phyloP scores from a whole-genome alignment of 2,329 filamentous ascomycete species.

The Fusarium cicatricum region DNA sequence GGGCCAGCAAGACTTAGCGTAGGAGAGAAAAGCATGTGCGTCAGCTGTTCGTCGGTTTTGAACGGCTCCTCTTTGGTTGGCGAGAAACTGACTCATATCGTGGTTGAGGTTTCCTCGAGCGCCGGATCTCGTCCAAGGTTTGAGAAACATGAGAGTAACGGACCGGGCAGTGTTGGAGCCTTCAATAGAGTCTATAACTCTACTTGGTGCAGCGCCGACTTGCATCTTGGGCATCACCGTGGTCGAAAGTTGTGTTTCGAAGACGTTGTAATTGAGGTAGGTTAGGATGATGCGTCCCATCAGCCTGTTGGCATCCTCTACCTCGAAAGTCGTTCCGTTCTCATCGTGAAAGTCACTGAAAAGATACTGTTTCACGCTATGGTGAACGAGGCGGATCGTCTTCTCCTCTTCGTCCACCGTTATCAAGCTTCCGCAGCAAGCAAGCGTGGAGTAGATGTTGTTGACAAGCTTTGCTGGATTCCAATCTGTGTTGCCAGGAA shows the following conservation, averaged over 20 bases:
- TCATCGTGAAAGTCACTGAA: slow-evolving; percentile 12
- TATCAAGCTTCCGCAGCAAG: slow-evolving; percentile 47
- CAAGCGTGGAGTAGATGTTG: slow-evolving; percentile 37
- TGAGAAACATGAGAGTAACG: too few species aligned
- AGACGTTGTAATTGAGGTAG: slow-evolving; percentile 9
- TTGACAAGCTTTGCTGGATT: slow-evolving; percentile 29
- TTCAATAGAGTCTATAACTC: not conserved
- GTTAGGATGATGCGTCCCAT: slow-evolving; percentile 12
- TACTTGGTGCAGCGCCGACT: fast-evolving
- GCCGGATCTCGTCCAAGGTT: too few species aligned
- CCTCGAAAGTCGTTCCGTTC: not conserved
- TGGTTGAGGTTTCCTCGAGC: too few species aligned
- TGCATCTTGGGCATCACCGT: not conserved
- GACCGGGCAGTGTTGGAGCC: too few species aligned
- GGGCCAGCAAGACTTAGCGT: too few species aligned
- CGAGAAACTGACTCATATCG: too few species aligned
- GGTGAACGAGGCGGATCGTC: slow-evolving; percentile 46
- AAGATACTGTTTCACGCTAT: slow-evolving; percentile 48
- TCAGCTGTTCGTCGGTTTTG: too few species aligned
- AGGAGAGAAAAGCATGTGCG: too few species aligned
- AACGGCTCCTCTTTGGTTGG: too few species aligned
- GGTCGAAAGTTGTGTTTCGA: not conserved
- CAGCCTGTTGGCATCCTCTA: not conserved
- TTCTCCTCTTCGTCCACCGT: slow-evolving; percentile 47
- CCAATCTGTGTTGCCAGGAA: slow-evolving; percentile 43